Base-by-base conservation (phyloP, 208 protist genomes). In the Acanthamoeba culbertsoni region DNA sequence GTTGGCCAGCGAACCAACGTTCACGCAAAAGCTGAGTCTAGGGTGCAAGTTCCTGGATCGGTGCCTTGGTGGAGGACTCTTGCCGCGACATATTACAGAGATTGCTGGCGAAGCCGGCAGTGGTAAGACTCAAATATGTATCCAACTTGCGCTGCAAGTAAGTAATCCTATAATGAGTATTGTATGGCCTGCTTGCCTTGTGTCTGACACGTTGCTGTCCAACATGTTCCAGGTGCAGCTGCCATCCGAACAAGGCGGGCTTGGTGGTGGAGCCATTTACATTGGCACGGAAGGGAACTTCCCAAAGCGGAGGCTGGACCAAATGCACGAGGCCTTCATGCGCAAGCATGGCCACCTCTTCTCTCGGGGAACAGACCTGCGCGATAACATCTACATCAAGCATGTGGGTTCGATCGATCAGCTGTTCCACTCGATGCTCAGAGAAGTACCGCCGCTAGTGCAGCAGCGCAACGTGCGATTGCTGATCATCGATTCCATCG, bases 401-500 rank as follows among this genome's bases (percentile, higher is more conserved):
- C n/a, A 84, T 23, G 31, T 93, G n/a, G 37, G 75, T 2, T 79
- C 42, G 4, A 28, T 79, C 20, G 86, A 95, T 14, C 82, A 93
- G 43, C 91, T 96, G 20, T 51, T 63, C 35, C 40, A 59, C 26
- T 20, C 88, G 26, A 57, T 96, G 23, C 26, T 68, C 10, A 62
- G 46, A 40, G 33, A 35, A n/a, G 57, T 97, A 28, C 33, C 79
- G 7, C 28, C 53, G 2, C 75, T 96, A 7, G 35, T 96, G 5
- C 35, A 48, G 8, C 37, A 75, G 46, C 43, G 48, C 37, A 73
- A 57, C 0, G 93, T 96, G 45, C 92, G 95, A 42, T 62, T 97
- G 26, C 20, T 97, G 2, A 93, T 97, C 23, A 79, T 97, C 45
- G 95, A 97, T 93, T 97, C 95, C 2, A 93, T 97, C 16, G 95